Conservation (phyloP, 305 asterid genomes). For the Lippia alba region DNA sequence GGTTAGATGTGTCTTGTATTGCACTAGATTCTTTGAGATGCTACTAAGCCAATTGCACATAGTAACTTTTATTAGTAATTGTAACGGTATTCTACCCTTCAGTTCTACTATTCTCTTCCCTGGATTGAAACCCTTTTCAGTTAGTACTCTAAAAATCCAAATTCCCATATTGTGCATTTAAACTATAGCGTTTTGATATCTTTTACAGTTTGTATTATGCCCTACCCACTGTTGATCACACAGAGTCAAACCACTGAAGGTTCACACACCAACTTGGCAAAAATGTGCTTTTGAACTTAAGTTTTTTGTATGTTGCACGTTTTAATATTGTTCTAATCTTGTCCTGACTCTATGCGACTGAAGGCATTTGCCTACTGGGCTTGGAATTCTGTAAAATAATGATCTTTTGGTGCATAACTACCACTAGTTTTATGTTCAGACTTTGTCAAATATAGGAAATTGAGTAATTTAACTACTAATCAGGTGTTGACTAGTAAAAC, state of each 20-base stretch:
- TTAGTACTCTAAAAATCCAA: conserved; percentile 6
- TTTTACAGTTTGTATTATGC: conserved; percentile 1
- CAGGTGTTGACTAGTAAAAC: conserved; percentile 4
- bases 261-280: conserved; percentile 1
- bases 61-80: not conserved
- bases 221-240: too few relatives aligned
- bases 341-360: conserved; percentile 10
- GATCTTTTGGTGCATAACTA: conserved; percentile 22
- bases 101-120: conserved; percentile 2
- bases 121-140: not conserved
- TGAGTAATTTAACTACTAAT: not conserved
- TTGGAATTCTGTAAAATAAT: not conserved
- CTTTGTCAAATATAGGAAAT: conserved; percentile 3
- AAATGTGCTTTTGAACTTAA: not conserved
- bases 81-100: not conserved
- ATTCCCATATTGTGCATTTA: conserved; percentile 1
- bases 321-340: conserved; percentile 8
- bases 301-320: not conserved
- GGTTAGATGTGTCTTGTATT: conserved; percentile 9
- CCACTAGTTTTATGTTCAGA: not conserved
- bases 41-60: conserved; percentile 1
- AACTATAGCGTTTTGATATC: not conserved
- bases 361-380: not conserved
- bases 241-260: not conserved
- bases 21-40: not conserved